Evolutionary conservation across 495 filamentous ascomycete species (phyloP), one percentile per base, ranked within the genome.

Genomic region (Hyphodiscus hymeniophilus): DNA sequence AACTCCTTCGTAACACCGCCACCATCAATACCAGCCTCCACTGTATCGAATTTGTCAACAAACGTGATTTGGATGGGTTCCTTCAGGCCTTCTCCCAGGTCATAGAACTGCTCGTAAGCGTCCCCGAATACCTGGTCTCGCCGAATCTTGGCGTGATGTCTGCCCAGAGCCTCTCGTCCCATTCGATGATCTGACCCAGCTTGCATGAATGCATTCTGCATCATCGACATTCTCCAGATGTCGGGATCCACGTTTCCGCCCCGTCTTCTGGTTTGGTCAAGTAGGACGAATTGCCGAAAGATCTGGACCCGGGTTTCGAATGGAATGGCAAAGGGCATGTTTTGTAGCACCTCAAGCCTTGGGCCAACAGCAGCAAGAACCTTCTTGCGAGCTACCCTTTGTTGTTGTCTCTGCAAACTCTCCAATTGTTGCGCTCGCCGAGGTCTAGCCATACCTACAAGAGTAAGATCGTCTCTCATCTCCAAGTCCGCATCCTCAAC

Each of bases 1-100:
- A 99, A 99, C 57, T 99, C 92, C 58, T 99, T 99, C 12, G 91
- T 97, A 13, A 99, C 92, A 36, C 92, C 92, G 23, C 92, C 92
- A 0, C 92, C 92, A 61, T 99, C 92, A 49, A 99, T 96, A 24
- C 92, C 92, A 5, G 92, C 89, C 66, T 99, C 92, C 21, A 76
- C 71, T 2, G 81, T 79, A 45, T 83, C 82, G 53, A 95, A 99
- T 52, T 87, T 76, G 57, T 99, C 92, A 13, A 95, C 86, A 57
- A 97, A 99, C 12, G 85, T 91, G 55, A 99, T 97, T 61, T 95
- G 89, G 18, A 99, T 96, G 0, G 94, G 92, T 60, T 99, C 91
- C 59, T 97, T 97, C 46, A 99, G 70, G 1, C 81, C 81, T 13
- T 88, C 85, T 0, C 82, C 82, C 5, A 97, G 73, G 2, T 72